Evolutionary conservation across 192 early-diverging fungal species (phyloP).

Genomic region (Chytriomyces sp.): DNA sequence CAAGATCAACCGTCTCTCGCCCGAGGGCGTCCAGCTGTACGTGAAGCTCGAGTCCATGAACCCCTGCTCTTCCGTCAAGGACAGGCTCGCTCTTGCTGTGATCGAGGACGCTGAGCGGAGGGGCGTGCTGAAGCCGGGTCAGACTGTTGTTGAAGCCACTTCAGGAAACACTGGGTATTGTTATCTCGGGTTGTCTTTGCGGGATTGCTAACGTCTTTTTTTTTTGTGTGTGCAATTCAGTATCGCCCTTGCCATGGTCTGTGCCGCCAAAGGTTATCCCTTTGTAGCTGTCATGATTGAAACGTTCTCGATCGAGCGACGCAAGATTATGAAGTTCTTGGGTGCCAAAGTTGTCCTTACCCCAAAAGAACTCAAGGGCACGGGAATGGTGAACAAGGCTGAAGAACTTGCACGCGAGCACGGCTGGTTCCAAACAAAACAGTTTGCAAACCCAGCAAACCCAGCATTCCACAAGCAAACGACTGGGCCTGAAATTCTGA

Average conservation of each 20-base stretch:
- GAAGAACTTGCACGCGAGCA: slow-evolving; percentile 43
- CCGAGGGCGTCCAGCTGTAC: slow-evolving; percentile 77
- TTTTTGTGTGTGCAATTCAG: neutral
- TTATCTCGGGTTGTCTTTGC: too few relatives aligned
- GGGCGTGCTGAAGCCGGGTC: slow-evolving; percentile 83
- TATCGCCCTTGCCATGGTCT: slow-evolving; percentile 52
- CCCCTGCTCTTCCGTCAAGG: slow-evolving; percentile 95
- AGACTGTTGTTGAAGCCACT: slow-evolving; percentile 78
- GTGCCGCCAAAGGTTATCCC: slow-evolving; percentile 50
- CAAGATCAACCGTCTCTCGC: slow-evolving; percentile 45
- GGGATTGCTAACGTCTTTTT: neutral
- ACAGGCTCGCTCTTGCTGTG: slow-evolving; percentile 91
- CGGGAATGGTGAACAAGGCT: slow-evolving; percentile 50
- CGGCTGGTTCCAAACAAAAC: slow-evolving; percentile 49
- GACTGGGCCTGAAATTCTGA: slow-evolving; percentile 49
- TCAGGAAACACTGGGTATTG: slow-evolving; percentile 80
- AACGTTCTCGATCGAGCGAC: slow-evolving; percentile 50
- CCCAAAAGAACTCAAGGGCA: slow-evolving; percentile 50
- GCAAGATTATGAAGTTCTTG: slow-evolving; percentile 53
- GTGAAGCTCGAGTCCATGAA: slow-evolving; percentile 99
- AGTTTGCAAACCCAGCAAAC: slow-evolving; percentile 54
- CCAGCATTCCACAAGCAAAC: slow-evolving; percentile 51
- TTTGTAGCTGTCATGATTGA: slow-evolving; percentile 52
- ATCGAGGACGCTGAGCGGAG: slow-evolving; percentile 90
- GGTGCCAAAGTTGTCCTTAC: slow-evolving; percentile 53